These are phyloP conservation scores for Talaromyces wortmannii DNA, from an alignment of 495 filamentous ascomycete genomes.

Conservation along the genomic window DNA sequence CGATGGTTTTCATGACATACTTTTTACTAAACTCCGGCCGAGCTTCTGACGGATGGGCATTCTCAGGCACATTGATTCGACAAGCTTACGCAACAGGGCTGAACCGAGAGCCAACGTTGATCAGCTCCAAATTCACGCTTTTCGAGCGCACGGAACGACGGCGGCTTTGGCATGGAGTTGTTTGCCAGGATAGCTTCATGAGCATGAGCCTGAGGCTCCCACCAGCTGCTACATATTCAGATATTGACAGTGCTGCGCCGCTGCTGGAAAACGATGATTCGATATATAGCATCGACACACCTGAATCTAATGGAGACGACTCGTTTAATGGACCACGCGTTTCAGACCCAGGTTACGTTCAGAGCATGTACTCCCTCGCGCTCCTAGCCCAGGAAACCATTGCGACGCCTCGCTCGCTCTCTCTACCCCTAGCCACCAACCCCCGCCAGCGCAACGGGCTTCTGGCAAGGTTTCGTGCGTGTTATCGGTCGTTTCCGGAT, in stretches of 20 bases:
- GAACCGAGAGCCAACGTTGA: slow-evolving; percentile 65
- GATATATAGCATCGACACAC: slow-evolving; percentile 37
- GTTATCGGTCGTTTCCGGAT: slow-evolving; percentile 57
- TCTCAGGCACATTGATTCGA: slow-evolving; percentile 61
- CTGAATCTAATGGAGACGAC: slow-evolving; percentile 32
- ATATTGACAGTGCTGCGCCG: slow-evolving; percentile 62
- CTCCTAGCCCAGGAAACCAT: slow-evolving; percentile 65
- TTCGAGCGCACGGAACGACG: slow-evolving; percentile 64
- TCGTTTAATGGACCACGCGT: neutral
- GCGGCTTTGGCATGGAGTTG: slow-evolving; percentile 68
- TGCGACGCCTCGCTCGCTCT: slow-evolving; percentile 58
- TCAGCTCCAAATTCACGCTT: slow-evolving; percentile 46
- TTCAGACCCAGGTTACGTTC: slow-evolving; percentile 45
- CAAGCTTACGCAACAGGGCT: slow-evolving; percentile 73
- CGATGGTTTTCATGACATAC: slow-evolving; percentile 68
- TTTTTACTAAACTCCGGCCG: slow-evolving; percentile 77
- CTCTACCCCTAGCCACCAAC: slow-evolving; percentile 53
- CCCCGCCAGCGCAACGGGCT: slow-evolving; percentile 53
- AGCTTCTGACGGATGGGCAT: slow-evolving; percentile 67
- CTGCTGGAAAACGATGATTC: slow-evolving; percentile 35
- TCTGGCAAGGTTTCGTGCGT: slow-evolving; percentile 50
- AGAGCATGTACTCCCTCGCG: slow-evolving; percentile 64
- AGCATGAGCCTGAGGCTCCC: slow-evolving; percentile 68
- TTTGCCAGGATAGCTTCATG: slow-evolving; percentile 71
- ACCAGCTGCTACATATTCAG: slow-evolving; percentile 63